These are phyloP conservation scores for Typha latifolia DNA, from an alignment of 176 grass and related monocot species.

Conservation along the genomic window DNA sequence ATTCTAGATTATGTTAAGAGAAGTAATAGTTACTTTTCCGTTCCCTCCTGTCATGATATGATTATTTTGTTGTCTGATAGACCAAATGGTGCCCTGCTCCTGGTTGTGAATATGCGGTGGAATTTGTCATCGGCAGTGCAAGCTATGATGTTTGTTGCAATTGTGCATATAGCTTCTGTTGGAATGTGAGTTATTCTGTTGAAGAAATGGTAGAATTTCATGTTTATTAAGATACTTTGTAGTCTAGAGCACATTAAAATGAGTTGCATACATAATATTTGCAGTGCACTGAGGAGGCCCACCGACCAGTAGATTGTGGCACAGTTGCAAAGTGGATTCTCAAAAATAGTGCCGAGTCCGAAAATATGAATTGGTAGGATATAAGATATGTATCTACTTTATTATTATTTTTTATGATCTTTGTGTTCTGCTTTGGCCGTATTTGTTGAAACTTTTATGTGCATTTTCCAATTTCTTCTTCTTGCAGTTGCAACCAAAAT, in stretches of 20 bases:
- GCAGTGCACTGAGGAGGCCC: conserved; percentile 99
- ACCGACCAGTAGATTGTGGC: conserved; percentile 87
- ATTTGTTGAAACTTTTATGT: not conserved
- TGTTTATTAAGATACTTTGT: not conserved
- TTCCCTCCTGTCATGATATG: too few relatives aligned
- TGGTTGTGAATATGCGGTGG: conserved; percentile 95
- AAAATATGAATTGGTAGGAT: conserved; percentile 98
- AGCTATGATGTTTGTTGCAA: conserved; percentile 94
- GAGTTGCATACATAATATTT: conserved; percentile 8
- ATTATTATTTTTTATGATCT: not conserved
- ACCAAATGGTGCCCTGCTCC: conserved; percentile 99
- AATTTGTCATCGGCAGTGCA: conserved; percentile 89
- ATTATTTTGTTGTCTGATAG: conserved; percentile 19
- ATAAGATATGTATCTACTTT: conserved; percentile 8
- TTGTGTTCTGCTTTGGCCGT: not conserved
- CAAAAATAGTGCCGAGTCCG: conserved; percentile 94
- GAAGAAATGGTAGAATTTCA: not conserved
- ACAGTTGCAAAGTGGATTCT: conserved; percentile 99
- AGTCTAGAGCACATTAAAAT: not conserved
- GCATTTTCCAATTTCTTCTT: not conserved
- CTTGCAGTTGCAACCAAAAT: not conserved
- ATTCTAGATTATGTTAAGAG: too few relatives aligned
- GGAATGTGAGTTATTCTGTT: conserved; percentile 58
- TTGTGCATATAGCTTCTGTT: conserved; percentile 88
- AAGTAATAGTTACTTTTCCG: too few relatives aligned